phyloP scores from a whole-genome alignment of 768 basidiomycete species.

The Lactarius hatsudake region DNA sequence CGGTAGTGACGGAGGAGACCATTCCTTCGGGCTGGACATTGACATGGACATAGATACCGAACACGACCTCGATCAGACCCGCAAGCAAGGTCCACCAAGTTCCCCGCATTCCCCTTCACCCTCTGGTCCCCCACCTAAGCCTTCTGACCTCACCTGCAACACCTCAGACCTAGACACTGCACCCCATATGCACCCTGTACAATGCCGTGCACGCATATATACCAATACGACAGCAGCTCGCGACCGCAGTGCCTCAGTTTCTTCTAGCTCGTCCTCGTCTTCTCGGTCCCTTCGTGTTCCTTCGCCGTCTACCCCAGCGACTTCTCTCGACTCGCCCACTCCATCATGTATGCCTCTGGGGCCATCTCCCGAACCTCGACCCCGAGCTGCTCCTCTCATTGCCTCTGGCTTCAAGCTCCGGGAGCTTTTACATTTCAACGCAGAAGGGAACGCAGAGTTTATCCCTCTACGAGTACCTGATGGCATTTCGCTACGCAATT shows the following conservation, averaged over 20 bases:
- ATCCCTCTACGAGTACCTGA: slow-evolving; percentile 70
- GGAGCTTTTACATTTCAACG: slow-evolving; percentile 38
- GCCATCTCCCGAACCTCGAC: slow-evolving; percentile 20
- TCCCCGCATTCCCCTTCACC: slow-evolving; percentile 9
- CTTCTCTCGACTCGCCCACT: slow-evolving; percentile 30
- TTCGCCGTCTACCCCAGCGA: slow-evolving; percentile 24
- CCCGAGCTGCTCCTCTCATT: slow-evolving; percentile 27
- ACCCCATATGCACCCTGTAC: slow-evolving; percentile 52
- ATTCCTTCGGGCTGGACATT: slow-evolving; percentile 33
- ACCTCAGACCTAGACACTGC: slow-evolving; percentile 26
- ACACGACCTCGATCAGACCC: slow-evolving; percentile 24
- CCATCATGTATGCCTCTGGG: slow-evolving; percentile 23
- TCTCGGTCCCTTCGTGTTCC: slow-evolving; percentile 26
- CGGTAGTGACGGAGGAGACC: slow-evolving; percentile 28
- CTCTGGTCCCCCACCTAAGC: background rate
- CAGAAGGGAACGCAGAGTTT: slow-evolving; percentile 57
- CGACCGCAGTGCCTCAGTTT: slow-evolving; percentile 35
- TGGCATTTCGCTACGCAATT: slow-evolving; percentile 82
- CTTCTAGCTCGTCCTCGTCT: slow-evolving; percentile 34
- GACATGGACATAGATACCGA: slow-evolving; percentile 37
- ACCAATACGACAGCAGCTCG: slow-evolving; percentile 26
- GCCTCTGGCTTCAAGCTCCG: slow-evolving; percentile 35
- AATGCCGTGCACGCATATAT: slow-evolving; percentile 29
- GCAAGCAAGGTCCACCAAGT: slow-evolving; percentile 6
- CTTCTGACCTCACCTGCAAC: slow-evolving; percentile 5